phyloP scores from a whole-genome alignment of 768 basidiomycete genomes.

The Leccinellum luteum region DNA sequence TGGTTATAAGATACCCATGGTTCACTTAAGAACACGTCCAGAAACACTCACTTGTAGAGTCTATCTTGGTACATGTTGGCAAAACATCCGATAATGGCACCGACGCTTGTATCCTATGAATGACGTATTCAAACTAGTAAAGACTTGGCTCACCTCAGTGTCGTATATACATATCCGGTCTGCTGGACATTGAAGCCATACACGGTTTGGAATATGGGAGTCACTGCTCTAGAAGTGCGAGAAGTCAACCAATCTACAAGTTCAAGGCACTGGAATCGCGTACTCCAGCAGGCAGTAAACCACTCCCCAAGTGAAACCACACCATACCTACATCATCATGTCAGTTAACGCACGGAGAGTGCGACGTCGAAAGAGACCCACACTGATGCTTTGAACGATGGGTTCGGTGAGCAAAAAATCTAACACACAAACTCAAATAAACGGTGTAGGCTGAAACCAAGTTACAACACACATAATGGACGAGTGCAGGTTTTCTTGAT shows the following conservation, averaged over 20 bases:
- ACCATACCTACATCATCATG: conserved; percentile 48
- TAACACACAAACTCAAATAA: conserved; percentile 7
- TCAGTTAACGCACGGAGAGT: not conserved
- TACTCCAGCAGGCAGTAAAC: conserved; percentile 64
- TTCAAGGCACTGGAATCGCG: not conserved
- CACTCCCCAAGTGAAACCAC: conserved; percentile 73
- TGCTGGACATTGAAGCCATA: conserved; percentile 60
- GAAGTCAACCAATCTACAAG: not conserved
- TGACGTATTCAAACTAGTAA: not conserved
- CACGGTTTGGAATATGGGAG: conserved; percentile 51
- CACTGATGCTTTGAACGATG: conserved; percentile 69
- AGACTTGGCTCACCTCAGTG: conserved; percentile 43
- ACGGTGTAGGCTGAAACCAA: not conserved
- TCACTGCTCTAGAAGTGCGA: conserved; percentile 41
- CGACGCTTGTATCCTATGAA: conserved; percentile 41
- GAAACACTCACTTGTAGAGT: conserved; percentile 40
- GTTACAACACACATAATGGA: conserved; percentile 55
- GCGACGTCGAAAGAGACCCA: conserved; percentile 30
- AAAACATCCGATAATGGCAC: conserved; percentile 44
- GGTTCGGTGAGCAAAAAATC: conserved; percentile 48
- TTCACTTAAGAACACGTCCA: too few species aligned
- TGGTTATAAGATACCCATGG: conserved; percentile 22
- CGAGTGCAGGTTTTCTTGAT: conserved; percentile 69
- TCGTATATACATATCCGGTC: conserved; percentile 54
- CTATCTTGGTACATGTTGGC: conserved; percentile 46